Evolutionary conservation across 305 asterid genomes (phyloP).

Genomic region (Solanum hybrid): DNA sequence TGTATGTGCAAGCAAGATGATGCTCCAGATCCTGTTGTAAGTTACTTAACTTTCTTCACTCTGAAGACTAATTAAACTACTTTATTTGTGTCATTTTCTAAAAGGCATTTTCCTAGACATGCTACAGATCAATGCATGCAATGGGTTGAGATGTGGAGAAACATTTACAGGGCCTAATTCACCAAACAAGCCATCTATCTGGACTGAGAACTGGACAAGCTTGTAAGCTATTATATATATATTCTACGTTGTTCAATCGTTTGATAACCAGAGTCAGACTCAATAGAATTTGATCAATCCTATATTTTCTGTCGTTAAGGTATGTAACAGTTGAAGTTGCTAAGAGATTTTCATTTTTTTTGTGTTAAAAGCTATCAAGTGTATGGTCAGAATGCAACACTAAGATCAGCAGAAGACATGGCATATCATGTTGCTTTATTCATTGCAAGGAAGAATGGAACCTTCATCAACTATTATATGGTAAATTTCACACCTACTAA

Average conservation of each 20-base stretch:
- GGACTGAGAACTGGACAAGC: conserved; percentile 99
- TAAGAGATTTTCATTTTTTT: neutral
- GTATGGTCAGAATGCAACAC: conserved; percentile 50
- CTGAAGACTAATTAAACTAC: neutral
- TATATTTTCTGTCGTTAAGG: neutral
- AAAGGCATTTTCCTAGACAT: neutral
- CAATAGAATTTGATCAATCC: neutral
- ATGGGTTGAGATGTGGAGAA: conserved; percentile 75
- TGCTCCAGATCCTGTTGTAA: conserved; percentile 85
- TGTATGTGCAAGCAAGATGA: conserved; percentile 87
- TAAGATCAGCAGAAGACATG: conserved; percentile 51
- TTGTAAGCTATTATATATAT: conserved; percentile 35
- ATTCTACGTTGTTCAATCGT: neutral
- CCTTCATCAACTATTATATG: conserved; percentile 89
- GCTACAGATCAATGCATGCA: conserved; percentile 75
- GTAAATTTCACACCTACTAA: conserved; percentile 18
- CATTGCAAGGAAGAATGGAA: conserved; percentile 74
- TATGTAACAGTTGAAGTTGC: neutral
- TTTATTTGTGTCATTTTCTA: neutral
- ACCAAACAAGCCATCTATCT: conserved; percentile 75
- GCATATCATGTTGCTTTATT: conserved; percentile 71
- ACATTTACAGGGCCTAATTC: conserved; percentile 86
- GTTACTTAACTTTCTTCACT: neutral
- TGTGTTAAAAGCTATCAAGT: conserved; percentile 45
- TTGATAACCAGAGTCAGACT: neutral